Base-by-base conservation (phyloP, 441 rosid genomes). In the California macrophylla region DNA sequence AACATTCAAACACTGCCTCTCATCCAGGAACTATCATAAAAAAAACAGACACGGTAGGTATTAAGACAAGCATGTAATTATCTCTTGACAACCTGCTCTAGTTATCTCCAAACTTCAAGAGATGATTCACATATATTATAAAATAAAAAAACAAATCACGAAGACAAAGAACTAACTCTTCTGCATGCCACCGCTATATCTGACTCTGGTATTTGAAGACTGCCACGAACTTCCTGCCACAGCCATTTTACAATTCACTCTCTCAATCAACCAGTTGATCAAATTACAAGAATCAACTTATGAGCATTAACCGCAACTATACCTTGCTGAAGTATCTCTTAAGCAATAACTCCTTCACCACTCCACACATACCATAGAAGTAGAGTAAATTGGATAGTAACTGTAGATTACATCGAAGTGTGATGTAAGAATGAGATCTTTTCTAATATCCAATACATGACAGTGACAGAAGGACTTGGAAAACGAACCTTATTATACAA, bases 271-370 rank as follows among this genome's bases (percentile, higher is more conserved):
- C 66, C 24, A 32, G n/a, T 65, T 0, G 1, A 9, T 20, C 24
- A 8, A 54, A 54, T 23, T 24, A 58, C 10, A 24, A 21, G 2
- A 58, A 9, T 58, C 30, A 58, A 9, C 7, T 3, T 34, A 34
- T 7, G 40, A 34, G 5, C 6, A 4, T 54, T 8, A 23, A 58
- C 5, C n/a, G 10, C 29, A 47, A 70, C 29, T 32, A 68, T 86
- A 93, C 98, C 97, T 91, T 91, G 78, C 97, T 88, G 79, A 91
- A 93, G 82, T 86, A 93, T 65, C 97, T 87, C 74, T 91, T 90
- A 26, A 93, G 83, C 74, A 93, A 83, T 56, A 85, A 80, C 75
- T 91, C 98, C 78, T 91, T 91, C 68, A 87, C 91, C 82, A 91
- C 77, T 38, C 93, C 90, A 80, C 97, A 93, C 85, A 88, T 89